Conservation (phyloP, 1,139 yeast species). For the Taphrina wiesneri region DNA sequence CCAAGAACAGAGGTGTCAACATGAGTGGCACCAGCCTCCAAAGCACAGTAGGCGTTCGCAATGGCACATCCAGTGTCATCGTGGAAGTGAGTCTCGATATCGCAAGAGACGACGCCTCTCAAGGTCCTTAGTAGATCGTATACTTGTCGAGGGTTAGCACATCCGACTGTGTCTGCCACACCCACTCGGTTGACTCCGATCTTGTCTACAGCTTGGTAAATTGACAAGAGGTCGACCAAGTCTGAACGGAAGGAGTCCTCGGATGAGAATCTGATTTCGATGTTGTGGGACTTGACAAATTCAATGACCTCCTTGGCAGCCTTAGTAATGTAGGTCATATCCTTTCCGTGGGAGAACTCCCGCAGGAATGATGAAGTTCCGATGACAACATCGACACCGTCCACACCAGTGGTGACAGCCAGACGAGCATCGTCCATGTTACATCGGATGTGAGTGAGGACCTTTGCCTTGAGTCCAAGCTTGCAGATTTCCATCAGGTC, state of each 20-base stretch:
- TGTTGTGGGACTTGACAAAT: slow-evolving; percentile 94
- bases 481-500: slow-evolving; percentile 99
- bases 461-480: slow-evolving; percentile 92
- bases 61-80: slow-evolving; percentile 99
- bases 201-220: slow-evolving; percentile 94
- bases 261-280: slow-evolving; percentile 93
- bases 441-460: slow-evolving; percentile 62
- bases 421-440: slow-evolving; percentile 98
- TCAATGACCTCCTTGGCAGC: slow-evolving; percentile 95
- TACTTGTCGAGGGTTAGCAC: slow-evolving; percentile 99
- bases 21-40: slow-evolving; percentile 95
- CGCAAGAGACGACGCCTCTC: slow-evolving; percentile 91
- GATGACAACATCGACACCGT: slow-evolving; percentile 97
- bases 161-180: slow-evolving; percentile 98
- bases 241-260: slow-evolving; percentile 93
- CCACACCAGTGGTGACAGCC: slow-evolving; percentile 97
- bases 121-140: slow-evolving; percentile 93
- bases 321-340: slow-evolving; percentile 97
- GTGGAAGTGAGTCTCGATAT: slow-evolving; percentile 98
- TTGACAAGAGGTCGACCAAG: slow-evolving; percentile 89
- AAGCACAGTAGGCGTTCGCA: slow-evolving; percentile 96
- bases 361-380: slow-evolving; percentile 96
- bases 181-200: slow-evolving; percentile 99
- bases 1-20: slow-evolving; percentile 96
- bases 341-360: slow-evolving; percentile 96